phyloP scores from a whole-genome alignment of 2,329 filamentous ascomycete species.

The Cladobotryum mycophilum region DNA sequence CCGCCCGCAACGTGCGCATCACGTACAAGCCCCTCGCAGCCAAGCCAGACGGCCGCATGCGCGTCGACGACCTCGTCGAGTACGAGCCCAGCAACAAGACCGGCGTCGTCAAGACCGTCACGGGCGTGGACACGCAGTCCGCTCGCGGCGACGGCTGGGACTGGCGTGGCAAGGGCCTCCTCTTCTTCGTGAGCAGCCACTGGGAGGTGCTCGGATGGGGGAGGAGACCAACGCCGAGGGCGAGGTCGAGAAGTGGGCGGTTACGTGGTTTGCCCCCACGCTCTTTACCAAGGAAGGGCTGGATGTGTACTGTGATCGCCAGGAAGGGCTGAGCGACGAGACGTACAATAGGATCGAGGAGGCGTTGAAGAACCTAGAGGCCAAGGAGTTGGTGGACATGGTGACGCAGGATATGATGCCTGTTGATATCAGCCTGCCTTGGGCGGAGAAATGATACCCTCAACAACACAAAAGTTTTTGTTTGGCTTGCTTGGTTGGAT shows the following conservation, averaged over 20 bases:
- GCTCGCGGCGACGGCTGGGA: constrained; percentile 46
- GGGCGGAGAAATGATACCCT: constrained; percentile 29
- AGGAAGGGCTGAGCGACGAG: constrained; percentile 51
- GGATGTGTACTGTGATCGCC: constrained; percentile 66
- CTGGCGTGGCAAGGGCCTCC: constrained; percentile 72
- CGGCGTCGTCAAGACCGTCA: constrained; percentile 51
- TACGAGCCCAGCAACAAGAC: constrained; percentile 52
- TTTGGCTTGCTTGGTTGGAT: neutral
- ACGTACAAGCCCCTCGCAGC: constrained; percentile 56
- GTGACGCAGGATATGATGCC: constrained; percentile 42
- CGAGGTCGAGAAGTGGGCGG: constrained; percentile 58
- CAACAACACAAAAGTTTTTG: neutral
- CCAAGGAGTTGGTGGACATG: constrained; percentile 49
- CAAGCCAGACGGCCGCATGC: constrained; percentile 31
- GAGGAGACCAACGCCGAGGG: constrained; percentile 38
- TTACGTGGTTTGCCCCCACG: constrained; percentile 80
- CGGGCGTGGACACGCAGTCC: constrained; percentile 54
- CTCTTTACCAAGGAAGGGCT: constrained; percentile 77
- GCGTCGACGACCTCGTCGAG: constrained; percentile 66
- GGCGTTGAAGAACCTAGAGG: constrained; percentile 40
- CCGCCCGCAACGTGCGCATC: constrained; percentile 73
- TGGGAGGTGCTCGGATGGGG: constrained; percentile 82
- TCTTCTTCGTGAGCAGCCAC: constrained; percentile 65
- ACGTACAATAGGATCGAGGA: constrained; percentile 51
- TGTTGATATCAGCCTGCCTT: constrained; percentile 47